phyloP scores from a whole-genome alignment of 768 basidiomycete genomes.

The Lactifluus hygrophoroides region DNA sequence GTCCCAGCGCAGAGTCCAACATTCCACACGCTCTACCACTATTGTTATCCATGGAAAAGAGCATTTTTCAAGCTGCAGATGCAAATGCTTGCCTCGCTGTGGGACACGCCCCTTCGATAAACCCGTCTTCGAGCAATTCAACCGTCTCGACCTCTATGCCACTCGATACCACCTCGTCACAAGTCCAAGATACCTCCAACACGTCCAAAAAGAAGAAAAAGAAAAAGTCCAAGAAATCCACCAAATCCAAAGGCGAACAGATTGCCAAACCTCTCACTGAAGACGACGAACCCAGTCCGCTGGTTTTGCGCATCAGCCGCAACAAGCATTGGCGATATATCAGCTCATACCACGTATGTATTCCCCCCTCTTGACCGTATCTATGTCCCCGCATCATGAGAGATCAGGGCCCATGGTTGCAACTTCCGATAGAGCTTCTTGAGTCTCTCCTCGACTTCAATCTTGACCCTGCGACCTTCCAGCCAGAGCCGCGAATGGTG shows the following conservation, averaged over 20 bases:
- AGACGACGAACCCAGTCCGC: slow-evolving; percentile 41
- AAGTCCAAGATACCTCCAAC: slow-evolving; percentile 21
- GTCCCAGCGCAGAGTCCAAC: not conserved
- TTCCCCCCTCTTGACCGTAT: slow-evolving; percentile 10
- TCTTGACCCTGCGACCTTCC: slow-evolving; percentile 59
- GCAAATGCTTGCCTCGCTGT: not conserved
- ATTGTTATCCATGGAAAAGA: not conserved
- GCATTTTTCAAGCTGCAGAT: not conserved
- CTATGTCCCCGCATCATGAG: not conserved
- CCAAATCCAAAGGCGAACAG: slow-evolving; percentile 49
- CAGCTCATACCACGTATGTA: slow-evolving; percentile 79
- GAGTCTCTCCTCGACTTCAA: slow-evolving; percentile 76
- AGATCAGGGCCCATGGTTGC: slow-evolving; percentile 83
- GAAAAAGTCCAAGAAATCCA: slow-evolving; percentile 62
- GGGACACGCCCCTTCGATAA: not conserved
- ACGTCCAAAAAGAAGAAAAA: slow-evolving; percentile 57
- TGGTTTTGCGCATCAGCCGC: slow-evolving; percentile 77
- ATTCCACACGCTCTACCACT: not conserved
- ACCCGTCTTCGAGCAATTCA: not conserved
- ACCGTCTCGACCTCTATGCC: slow-evolving; percentile 22
- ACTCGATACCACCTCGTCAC: slow-evolving; percentile 20
- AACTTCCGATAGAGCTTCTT: slow-evolving; percentile 77
- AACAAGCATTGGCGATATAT: slow-evolving; percentile 95
- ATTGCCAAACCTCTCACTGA: slow-evolving; percentile 32
- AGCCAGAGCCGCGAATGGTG: slow-evolving; percentile 34